Base-by-base conservation (phyloP, 805 yeast species). In the Wickerhamomyces canadensis region DNA sequence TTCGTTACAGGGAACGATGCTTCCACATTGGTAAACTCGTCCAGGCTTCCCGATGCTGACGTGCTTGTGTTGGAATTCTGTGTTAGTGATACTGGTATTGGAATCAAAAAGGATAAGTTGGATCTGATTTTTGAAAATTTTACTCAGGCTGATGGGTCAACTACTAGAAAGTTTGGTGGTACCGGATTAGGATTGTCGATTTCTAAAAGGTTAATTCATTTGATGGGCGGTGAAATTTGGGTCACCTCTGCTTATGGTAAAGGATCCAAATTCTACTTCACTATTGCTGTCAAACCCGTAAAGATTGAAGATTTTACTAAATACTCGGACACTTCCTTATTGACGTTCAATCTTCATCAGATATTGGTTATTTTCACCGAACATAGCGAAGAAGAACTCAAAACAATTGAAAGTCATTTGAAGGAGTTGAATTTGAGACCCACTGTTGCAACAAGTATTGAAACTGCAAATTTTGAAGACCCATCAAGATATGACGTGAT, bases 151-250 rank as follows among this genome's bases (percentile, higher is more conserved):
- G 96, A 86, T 62, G 96, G 96, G 27, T 84, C 95, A 5, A 86
- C 96, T 2, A 86, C 95, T 1, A 74, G 95, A 57, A 85, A 85
- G 60, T 87, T 86, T 58, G 96, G 95, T 51, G 96, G 96, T 52
- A 87, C 95, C 4, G 96, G 96, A 45, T 68, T 86, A 31, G 96
- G 96, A 13, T 68, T 86, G 37, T 84, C 94, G 3, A 86, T 86
- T 58, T 87, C 95, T 10, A 85, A 84, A 58, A 87, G 84, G 51
- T 70, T 86, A 48, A 86, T 87, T 53, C 89, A 84, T 52, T 70
- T 86, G 46, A 86, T 87, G 95, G 95, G 95, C 30, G 96, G 95
- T 56, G 91, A 83, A 45, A 85, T 86, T 43, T 85, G 95, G 95
- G 95, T 86, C 19, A 76, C 84, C 16, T 84, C 94, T 1, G 72